Conservation (phyloP, 192 early-diverging fungal species). For the Linnemannia schmuckeri region DNA sequence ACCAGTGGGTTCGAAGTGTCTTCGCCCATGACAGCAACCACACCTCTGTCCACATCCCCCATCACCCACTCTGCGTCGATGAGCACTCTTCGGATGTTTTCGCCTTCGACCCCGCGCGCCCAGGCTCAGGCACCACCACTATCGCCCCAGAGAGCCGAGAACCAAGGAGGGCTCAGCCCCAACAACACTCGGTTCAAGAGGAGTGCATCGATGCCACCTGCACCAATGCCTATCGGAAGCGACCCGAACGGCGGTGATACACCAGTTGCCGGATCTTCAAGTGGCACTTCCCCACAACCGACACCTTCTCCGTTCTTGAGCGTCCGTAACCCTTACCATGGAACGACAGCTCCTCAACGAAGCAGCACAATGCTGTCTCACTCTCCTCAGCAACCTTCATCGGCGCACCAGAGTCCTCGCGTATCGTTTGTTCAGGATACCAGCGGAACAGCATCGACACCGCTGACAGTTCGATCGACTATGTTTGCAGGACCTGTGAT, state of each 20-base stretch:
- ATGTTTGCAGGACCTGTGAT: conserved; percentile 21
- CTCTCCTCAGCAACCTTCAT: background rate
- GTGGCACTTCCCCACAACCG: background rate
- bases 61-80: conserved; percentile 1
- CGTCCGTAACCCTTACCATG: background rate
- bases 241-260: background rate
- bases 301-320: conserved; percentile 11
- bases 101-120: background rate
- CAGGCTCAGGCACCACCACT: background rate
- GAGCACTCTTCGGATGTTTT: conserved; percentile 8
- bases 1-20: background rate
- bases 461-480: conserved; percentile 13
- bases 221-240: background rate
- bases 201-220: conserved; percentile 32
- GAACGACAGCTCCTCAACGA: background rate
- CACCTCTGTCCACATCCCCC: background rate
- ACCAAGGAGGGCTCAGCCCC: background rate
- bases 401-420: conserved; percentile 26
- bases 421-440: conserved; percentile 24
- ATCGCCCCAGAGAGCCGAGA: background rate
- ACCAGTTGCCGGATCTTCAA: background rate
- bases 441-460: background rate
- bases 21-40: background rate
- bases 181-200: conserved; percentile 23
- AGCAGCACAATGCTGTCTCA: background rate